A percentile compares a stretch with the other conserved stretches of the same genome.
Conservation (phyloP, 208 protist species). For the Borovskyia barvae region DNA sequence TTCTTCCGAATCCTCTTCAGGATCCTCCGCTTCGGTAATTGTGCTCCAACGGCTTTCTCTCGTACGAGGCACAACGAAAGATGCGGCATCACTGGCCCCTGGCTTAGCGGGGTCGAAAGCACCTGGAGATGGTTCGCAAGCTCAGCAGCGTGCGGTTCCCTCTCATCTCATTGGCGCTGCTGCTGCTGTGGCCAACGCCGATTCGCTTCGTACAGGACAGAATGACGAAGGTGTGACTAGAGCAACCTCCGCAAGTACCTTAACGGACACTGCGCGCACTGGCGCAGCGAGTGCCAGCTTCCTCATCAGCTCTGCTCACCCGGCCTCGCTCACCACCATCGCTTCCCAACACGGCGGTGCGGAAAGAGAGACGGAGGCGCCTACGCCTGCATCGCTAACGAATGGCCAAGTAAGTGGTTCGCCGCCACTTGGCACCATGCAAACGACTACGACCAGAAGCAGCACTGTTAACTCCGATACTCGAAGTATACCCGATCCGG, state of each 20-base stretch:
- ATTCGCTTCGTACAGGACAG: too few species aligned
- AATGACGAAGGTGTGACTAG: too few species aligned
- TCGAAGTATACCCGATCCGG: too few species aligned
- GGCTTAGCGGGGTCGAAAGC: too few species aligned
- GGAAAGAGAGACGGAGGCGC: background rate
- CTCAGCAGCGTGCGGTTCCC: background rate
- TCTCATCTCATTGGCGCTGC: background rate
- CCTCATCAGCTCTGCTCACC: background rate
- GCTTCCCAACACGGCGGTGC: background rate
- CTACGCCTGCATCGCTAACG: background rate
- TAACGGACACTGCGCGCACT: slow-evolving; percentile 8
- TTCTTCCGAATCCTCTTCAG: slow-evolving; percentile 1
- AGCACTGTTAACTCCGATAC: too few species aligned
- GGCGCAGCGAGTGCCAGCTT: background rate
- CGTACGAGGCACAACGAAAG: background rate
- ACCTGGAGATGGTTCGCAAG: too few species aligned
- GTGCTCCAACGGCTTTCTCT: slow-evolving; percentile 1
- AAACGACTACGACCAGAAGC: background rate
- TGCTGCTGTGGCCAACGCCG: background rate
- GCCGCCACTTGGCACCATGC: background rate
- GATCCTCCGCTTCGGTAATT: slow-evolving; percentile 13
- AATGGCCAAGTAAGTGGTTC: background rate
- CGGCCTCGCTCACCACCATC: background rate
- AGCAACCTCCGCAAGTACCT: background rate
- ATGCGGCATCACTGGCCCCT: background rate